These are phyloP conservation scores for Fusarium brachygibbosum DNA, from an alignment of 2,329 filamentous ascomycete genomes.

Conservation along the genomic window DNA sequence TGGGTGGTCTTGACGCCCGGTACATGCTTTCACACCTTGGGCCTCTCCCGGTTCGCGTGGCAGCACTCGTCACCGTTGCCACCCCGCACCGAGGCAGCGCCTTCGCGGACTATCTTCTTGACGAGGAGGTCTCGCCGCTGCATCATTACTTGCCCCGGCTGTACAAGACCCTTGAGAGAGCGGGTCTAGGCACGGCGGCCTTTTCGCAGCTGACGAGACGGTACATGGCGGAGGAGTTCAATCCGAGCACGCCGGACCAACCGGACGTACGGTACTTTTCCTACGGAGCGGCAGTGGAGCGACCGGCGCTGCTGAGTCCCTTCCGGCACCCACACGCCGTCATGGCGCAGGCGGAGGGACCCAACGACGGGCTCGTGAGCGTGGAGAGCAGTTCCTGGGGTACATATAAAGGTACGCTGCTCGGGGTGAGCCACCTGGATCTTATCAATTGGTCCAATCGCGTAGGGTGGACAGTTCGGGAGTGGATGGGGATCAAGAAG, in stretches of 20 bases:
- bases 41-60: slow-evolving; percentile 62
- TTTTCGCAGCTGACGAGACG: slow-evolving; percentile 71
- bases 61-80: slow-evolving; percentile 67
- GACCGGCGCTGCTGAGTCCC: slow-evolving; percentile 72
- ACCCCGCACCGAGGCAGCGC: slow-evolving; percentile 69
- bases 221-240: slow-evolving; percentile 72
- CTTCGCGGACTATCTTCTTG: slow-evolving; percentile 68
- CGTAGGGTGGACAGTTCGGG: slow-evolving; percentile 66
- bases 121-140: slow-evolving; percentile 56
- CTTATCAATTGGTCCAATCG: slow-evolving; percentile 78
- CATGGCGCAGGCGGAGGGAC: slow-evolving; percentile 65
- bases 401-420: slow-evolving; percentile 72
- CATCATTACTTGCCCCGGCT: slow-evolving; percentile 66
- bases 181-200: slow-evolving; percentile 70
- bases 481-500: slow-evolving; percentile 65
- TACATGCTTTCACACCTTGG: slow-evolving; percentile 73
- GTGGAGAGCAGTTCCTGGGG: slow-evolving; percentile 74
- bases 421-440: slow-evolving; percentile 73
- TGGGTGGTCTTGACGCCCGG: slow-evolving; percentile 75
- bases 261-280: slow-evolving; percentile 70
- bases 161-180: slow-evolving; percentile 64
- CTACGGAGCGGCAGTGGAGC: slow-evolving; percentile 67
- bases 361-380: slow-evolving; percentile 77
- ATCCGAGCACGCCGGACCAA: slow-evolving; percentile 67
- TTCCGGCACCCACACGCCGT: slow-evolving; percentile 68